A percentile compares a stretch with the other conserved stretches of the same genome.
These are phyloP conservation scores for Calonectria fujianensis DNA, from an alignment of 2,329 filamentous ascomycete genomes.

Conservation along the genomic window DNA sequence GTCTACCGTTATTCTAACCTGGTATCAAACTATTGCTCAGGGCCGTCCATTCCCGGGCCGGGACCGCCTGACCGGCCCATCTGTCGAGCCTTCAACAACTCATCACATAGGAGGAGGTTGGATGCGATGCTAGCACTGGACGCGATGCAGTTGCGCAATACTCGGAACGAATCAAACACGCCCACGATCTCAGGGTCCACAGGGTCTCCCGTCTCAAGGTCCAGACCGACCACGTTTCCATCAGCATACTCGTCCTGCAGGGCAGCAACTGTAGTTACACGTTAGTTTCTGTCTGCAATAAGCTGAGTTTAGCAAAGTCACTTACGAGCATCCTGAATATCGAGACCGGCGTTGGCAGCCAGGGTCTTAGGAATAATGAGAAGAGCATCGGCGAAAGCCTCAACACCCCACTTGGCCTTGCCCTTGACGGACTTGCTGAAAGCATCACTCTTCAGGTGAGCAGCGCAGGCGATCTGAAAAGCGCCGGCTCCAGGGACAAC, in stretches of 20 bases:
- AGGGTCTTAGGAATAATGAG: conserved; percentile 98
- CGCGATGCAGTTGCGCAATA: conserved; percentile 93
- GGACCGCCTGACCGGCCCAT: conserved; percentile 84
- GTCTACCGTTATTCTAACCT: conserved; percentile 61
- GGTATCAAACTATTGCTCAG: conserved; percentile 67
- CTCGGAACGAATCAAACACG: conserved; percentile 96
- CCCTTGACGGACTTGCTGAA: conserved; percentile 96
- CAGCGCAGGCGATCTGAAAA: conserved; percentile 95
- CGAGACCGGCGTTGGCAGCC: conserved; percentile 95
- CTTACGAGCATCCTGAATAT: conserved; percentile 95
- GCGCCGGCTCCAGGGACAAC: conserved; percentile 96
- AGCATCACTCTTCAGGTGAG: conserved; percentile 88
- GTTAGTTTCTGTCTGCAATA: conserved; percentile 42
- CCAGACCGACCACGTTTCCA: conserved; percentile 89
- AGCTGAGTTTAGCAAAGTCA: conserved; percentile 50
- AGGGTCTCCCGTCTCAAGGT: conserved; percentile 89
- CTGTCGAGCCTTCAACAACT: conserved; percentile 97
- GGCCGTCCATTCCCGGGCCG: conserved; percentile 79
- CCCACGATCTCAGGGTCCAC: conserved; percentile 97
- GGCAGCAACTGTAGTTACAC: conserved; percentile 78
- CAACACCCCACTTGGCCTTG: conserved; percentile 97
- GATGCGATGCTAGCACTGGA: conserved; percentile 96
- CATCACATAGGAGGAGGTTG: conserved; percentile 95
- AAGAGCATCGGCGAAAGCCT: conserved; percentile 95
- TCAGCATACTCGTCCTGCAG: conserved; percentile 91